These are phyloP conservation scores for Crepidotus variabilis DNA, from an alignment of 768 basidiomycete species.

Conservation along the genomic window DNA sequence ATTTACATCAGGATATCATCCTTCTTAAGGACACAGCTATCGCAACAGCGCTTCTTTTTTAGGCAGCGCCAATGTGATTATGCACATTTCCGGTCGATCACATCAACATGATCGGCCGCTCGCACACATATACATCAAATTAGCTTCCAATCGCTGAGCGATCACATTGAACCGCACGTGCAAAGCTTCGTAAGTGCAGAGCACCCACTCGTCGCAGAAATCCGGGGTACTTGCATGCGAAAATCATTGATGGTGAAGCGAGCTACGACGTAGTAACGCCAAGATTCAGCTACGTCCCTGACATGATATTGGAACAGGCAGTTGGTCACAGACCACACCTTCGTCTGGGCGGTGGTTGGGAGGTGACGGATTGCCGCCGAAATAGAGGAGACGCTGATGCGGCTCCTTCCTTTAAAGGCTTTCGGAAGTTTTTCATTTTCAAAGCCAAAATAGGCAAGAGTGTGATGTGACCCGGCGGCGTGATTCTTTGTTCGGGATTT, in stretches of 20 bases:
- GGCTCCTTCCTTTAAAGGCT: neutral
- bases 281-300: neutral
- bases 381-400: neutral
- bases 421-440: neutral
- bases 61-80: neutral
- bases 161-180: neutral
- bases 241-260: no score
- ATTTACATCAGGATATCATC: neutral
- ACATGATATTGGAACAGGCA: neutral
- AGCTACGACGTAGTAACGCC: no score
- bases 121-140: neutral
- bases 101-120: neutral
- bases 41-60: neutral
- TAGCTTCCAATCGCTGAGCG: neutral
- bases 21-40: neutral
- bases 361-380: neutral
- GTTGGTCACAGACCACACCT: neutral
- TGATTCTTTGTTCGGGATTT: neutral
- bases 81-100: neutral
- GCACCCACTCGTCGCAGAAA: no score
- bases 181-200: neutral
- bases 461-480: neutral
- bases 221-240: no score
- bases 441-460: neutral
- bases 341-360: conserved; percentile 1